These are phyloP conservation scores for Stagonosporopsis chrysanthemi DNA, from an alignment of 2,329 filamentous ascomycete species.

Conservation along the genomic window DNA sequence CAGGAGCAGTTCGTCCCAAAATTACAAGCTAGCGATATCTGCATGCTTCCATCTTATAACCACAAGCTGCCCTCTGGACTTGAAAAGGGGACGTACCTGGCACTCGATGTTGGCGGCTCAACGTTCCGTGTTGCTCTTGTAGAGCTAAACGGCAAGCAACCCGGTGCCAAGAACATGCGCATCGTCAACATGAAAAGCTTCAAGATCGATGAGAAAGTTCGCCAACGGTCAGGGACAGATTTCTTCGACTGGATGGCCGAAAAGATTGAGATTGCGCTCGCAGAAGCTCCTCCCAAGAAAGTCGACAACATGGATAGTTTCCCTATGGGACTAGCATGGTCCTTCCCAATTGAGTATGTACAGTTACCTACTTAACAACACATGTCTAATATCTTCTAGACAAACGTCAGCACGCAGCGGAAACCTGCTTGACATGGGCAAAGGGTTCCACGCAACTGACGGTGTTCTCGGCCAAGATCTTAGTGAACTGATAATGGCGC, in stretches of 20 bases:
- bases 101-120: conserved; percentile 71
- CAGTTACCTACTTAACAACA: not conserved
- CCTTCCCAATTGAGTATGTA: conserved; percentile 67
- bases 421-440: conserved; percentile 68
- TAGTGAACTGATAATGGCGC: conserved; percentile 64
- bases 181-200: conserved; percentile 64
- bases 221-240: conserved; percentile 60
- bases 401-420: conserved; percentile 68
- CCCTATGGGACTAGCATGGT: conserved; percentile 70
- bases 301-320: conserved; percentile 53
- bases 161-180: conserved; percentile 58
- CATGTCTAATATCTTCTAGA: conserved; percentile 35
- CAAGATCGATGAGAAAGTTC: conserved; percentile 64
- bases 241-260: conserved; percentile 74
- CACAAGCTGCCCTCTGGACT: conserved; percentile 66
- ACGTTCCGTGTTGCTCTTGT: conserved; percentile 70
- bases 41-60: conserved; percentile 72
- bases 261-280: conserved; percentile 63
- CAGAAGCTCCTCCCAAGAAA: conserved; percentile 48
- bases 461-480: conserved; percentile 67
- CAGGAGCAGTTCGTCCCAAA: conserved; percentile 62
- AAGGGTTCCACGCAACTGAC: conserved; percentile 68
- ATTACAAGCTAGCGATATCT: conserved; percentile 63
- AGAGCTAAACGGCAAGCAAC: conserved; percentile 59
- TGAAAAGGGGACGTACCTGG: conserved; percentile 67